Base-by-base conservation (phyloP, 1,139 yeast genomes). In the Candida neerlandica region DNA sequence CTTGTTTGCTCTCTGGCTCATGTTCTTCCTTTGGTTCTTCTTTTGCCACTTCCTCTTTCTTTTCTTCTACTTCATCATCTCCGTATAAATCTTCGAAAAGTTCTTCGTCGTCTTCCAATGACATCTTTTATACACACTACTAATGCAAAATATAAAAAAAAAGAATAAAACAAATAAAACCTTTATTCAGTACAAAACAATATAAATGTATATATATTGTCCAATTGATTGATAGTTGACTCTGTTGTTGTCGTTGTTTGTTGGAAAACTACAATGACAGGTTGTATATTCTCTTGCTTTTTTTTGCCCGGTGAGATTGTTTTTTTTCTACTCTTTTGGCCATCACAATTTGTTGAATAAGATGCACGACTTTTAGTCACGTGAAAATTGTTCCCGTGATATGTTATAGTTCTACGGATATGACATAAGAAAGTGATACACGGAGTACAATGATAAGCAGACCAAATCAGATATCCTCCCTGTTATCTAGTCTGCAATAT, bases 81-180 rank as follows among this genome's bases (percentile, higher is more conserved):
- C 65, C 67, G 39, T 87, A 87, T 69, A 87, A 85, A 67, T 87
- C 94, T 67, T 86, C 89, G 68, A 87, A 87, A 69, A 75, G 78
- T 59, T 88, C 91, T 70, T 89, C 96, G 71, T 90, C 97, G 73
- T 90, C 96, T 65, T 85, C 91, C 59, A 78, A 71, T 19, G 44
- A 42, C 44, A 42, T 42, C 27, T 18, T 42, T 23, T 42, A 42
- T 32, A 42, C 27, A 42, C 41, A 15, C 40, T 33, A 45, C 40
- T 37, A 44, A 39, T 38, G 42, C 34, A 12, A 50, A 43, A 21
- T 19, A 37, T n/a, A 50, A 45, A 34, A 44, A 37, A 40, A 45
- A 48, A 41, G 21, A 37, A 12, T 37, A 37, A 21, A 37, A 37
- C 15, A 37, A 37, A 37, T 7, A 21, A 21, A 15, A 37, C 29